Evolutionary conservation across 2,329 filamentous ascomycete genomes (phyloP).

Genomic region (Monosporascus sp.): DNA sequence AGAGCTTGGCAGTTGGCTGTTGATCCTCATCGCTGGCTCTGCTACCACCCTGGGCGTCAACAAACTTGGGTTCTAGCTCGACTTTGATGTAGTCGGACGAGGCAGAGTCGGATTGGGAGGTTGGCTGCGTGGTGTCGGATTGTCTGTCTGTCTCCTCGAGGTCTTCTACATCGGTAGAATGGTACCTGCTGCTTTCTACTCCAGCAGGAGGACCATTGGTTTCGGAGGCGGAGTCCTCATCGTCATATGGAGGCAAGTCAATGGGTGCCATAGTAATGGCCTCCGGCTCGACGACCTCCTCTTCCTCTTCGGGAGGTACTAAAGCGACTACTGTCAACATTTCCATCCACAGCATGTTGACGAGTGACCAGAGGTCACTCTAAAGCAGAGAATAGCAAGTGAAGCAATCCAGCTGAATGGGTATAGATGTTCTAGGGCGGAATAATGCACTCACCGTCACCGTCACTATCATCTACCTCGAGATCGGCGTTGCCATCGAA

Average conservation of each 20-base stretch:
- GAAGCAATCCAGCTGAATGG: too few relatives aligned
- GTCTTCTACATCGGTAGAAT: neutral
- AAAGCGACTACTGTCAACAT: too few relatives aligned
- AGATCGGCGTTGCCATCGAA: too few relatives aligned
- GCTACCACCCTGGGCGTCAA: too few relatives aligned
- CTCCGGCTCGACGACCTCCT: neutral
- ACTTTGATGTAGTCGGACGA: neutral
- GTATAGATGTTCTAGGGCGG: too few relatives aligned
- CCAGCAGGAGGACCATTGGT: too few relatives aligned
- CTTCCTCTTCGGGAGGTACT: neutral
- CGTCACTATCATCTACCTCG: too few relatives aligned
- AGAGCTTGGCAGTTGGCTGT: neutral
- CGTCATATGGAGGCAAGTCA: neutral
- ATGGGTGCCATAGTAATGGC: neutral
- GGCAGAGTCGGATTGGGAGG: neutral
- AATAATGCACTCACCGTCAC: too few relatives aligned
- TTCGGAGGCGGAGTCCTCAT: too few relatives aligned
- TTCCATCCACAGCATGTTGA: too few relatives aligned
- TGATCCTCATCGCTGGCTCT: neutral
- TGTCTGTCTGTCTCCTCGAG: neutral
- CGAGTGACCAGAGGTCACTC: too few relatives aligned
- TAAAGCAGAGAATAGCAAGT: too few relatives aligned
- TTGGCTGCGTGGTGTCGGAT: neutral
- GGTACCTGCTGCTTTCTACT: neutral
- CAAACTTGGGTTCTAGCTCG: neutral